Conservation (phyloP, 108 stramenopile species). For the Nitzschia sp. region DNA sequence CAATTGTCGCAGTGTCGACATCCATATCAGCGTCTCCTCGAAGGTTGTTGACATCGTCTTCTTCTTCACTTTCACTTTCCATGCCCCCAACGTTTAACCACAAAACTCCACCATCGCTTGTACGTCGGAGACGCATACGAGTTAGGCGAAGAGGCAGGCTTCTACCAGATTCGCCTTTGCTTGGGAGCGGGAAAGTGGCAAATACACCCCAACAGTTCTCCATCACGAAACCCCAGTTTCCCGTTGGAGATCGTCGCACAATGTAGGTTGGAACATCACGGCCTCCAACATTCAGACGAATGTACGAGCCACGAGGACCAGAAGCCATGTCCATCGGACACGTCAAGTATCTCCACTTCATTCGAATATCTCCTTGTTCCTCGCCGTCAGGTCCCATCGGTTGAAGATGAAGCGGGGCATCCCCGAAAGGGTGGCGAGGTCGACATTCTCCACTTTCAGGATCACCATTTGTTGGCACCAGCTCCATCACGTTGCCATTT, state of each 20-base stretch:
- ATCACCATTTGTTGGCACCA: neutral
- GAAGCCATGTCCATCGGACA: slow-evolving; percentile 62
- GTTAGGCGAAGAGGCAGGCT: slow-evolving; percentile 1
- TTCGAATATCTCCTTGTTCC: slow-evolving; percentile 20
- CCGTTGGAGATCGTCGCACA: slow-evolving; percentile 58
- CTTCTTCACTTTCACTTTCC: slow-evolving; percentile 4
- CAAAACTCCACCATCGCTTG: slow-evolving; percentile 33
- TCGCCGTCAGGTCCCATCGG: neutral
- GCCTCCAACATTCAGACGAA: slow-evolving; percentile 62
- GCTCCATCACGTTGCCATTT: slow-evolving; percentile 50
- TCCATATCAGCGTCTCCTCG: neutral
- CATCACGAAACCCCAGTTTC: slow-evolving; percentile 80
- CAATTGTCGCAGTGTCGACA: neutral
- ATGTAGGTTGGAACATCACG: slow-evolving; percentile 77
- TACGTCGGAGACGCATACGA: slow-evolving; percentile 43
- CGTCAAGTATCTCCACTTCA: slow-evolving; percentile 70
- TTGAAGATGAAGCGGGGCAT: slow-evolving; percentile 2
- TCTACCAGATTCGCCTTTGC: neutral
- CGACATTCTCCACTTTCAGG: neutral
- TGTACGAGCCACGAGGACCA: slow-evolving; percentile 57
- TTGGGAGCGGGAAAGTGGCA: slow-evolving; percentile 56
- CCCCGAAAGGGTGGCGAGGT: neutral
- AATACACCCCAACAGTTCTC: slow-evolving; percentile 78
- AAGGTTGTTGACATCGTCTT: neutral
- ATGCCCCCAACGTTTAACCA: slow-evolving; percentile 35